Base-by-base conservation (phyloP, 306 rosid species). In the Gynostemma pentaphyllum region DNA sequence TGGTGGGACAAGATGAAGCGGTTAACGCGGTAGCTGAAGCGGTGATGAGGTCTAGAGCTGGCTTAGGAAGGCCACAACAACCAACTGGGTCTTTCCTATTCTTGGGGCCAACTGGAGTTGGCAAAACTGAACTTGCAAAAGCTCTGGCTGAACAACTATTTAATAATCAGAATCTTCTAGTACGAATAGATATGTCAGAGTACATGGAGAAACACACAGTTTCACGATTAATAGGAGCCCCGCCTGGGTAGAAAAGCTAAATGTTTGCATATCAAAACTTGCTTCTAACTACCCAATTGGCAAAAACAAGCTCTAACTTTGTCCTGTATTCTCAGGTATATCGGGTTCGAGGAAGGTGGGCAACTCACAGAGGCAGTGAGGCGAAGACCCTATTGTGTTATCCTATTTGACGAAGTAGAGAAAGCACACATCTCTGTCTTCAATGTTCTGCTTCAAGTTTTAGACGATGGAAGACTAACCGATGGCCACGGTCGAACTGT, bases 81-180 rank as follows among this genome's bases (percentile, higher is more conserved):
- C 76, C 72, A 4, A 44, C 39, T 1, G 77, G 68, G 4, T 66
- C 72, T 39, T 73, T 73, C 67, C 9, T 73, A 9, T 73, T 73
- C 45, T 12, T 66, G 2, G 77, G 77, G 6, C 72, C 77, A 5
- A 67, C 68, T 5, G 68, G 72, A 13, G 77, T 73, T 2, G 77
- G 77, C 1, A 57, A 66, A 32, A 30, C 77, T 0, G 72, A 73
- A 18, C 61, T 73, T 2, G 72, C 77, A 1, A 67, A 59, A 15
- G 68, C 68, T 4, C 6, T 73, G 4, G 77, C 70, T 27, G 51
- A 15, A 4, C 23, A 53, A 24, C 48, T 29, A 11, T 66, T 57
- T 19, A 60, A 49, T 5, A 51, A 66, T 4, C 52, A 62, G 47
- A 45, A 44, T 2, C 50, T 18, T 22, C 23, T 62, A 39, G 47